Evolutionary conservation across 83 land plant genomes (phyloP), one percentile per base, ranked within the genome.

Genomic region (Diphasiastrum complanatum): DNA sequence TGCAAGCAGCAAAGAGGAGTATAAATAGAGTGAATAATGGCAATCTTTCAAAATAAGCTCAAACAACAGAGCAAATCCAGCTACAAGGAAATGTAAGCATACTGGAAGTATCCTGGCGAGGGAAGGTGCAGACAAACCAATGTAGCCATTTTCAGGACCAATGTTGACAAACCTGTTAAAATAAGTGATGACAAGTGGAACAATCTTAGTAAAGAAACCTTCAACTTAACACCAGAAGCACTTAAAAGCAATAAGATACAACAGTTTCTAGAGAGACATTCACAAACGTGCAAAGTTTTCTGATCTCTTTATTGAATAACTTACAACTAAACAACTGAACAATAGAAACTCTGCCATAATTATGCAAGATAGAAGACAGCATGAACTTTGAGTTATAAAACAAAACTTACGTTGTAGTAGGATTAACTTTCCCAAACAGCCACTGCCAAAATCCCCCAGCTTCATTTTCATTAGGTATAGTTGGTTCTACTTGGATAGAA

Each of bases 51-150:
- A 62, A 27, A 27, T 16, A 26, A 70, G 8, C 16, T 31, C 33
- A 10, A 45, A 5, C 2, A 45, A 1, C 35, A 20, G 45, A 49
- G 25, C 11, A 12, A 16, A 47, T 5, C 30, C 29, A 67, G 10
- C 31, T 12, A 25, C 18, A 5, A 30, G 16, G 43, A 10, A 31
- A 34, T 23, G 14, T 24, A 53, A 52, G 22, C 4, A 33, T 33
- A 89, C 96, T 68, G 96, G 96, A 18, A 89, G 74, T 46, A 89
- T 81, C 58, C 85, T 80, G 53, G 85, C 79, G 38, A 84, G 81
- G 50, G 84, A 78, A 26, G 96, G 87, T 61, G 96, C 96, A 37
- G 84, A 80, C 51, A 89, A 68, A 58, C 91, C 96, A 66, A 89
- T 80, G 75, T 78, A 89, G 20, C 96, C 96, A 80, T 89, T 87